Evolutionary conservation across 2,329 filamentous ascomycete species (phyloP), one percentile per base, ranked within the genome.

Genomic region (Furcasterigmium furcatum): DNA sequence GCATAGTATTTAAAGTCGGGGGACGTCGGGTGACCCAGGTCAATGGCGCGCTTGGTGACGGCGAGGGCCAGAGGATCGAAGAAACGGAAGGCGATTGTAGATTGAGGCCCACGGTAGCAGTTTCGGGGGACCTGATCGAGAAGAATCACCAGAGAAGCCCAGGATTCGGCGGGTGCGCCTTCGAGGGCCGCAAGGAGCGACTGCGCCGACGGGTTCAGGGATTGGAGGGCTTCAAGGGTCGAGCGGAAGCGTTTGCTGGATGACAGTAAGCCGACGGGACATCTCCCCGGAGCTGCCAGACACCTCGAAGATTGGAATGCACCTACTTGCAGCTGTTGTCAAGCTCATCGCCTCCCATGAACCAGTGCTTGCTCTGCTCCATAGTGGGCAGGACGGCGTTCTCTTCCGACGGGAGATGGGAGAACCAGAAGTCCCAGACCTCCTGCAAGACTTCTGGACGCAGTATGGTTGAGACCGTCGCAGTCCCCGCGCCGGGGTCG

Each of bases 101-200:
- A 59, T 20, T 77, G 61, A 1, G 66, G 63, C 1, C 68, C 72
- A 13, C 83, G 79, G 62, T 76, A 82, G 51, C 79, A 70, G 56
- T 86, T 85, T 3, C 83, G 74, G 0, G 82, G 70, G 35, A 85
- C 68, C 55, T 86, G 82, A 50, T 86, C 83, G 3, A 86, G 70
- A 3, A 86, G 67, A 3, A 86, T 53, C 5, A 81, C 54, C 0
- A 85, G 58, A 38, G 71, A 68, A 3, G 86, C 62, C 61, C 65
- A 70, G 50, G 68, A 64, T 6, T 58, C 43, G 1, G 67, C 56
- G 3, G 50, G 47, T 4, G 50, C 43, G 5, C 60, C 63, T 10
- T 55, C 48, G 1, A 57, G 48, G 13, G 57, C 44, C 6, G 54
- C 51, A 27, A 70, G 39, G 40, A 70, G 48, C 32, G 63, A 56